Evolutionary conservation across 2,329 filamentous ascomycete genomes (phyloP), one percentile per base, ranked within the genome.

Genomic region (Cladophialophora bantiana): DNA sequence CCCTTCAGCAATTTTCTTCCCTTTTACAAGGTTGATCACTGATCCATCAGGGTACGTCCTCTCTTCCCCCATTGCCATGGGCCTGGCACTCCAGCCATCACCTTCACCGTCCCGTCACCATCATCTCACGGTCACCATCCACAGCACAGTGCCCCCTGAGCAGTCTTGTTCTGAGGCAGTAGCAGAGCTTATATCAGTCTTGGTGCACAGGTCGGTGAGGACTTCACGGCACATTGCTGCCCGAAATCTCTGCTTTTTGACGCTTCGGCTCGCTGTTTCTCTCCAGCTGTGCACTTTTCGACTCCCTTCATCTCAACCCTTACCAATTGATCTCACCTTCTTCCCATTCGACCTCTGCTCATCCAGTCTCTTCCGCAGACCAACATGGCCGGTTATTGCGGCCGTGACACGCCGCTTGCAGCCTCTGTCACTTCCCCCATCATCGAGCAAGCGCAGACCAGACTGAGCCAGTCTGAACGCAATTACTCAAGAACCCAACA

Each of bases 401-500:
- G 52, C 56, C 59, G 50, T 18, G 52, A 38, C 64, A 64, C 55
- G 64, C 60, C 64, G 36, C 35, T 32, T 40, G 60, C 56, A 40
- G 38, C 50, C 64, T 59, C 57, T 55, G 58, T 59, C 59, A 54
- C 35, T 6, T 65, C 66, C 20, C 62, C 66, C 36, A 62, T 36
- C 34, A 42, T 68, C 18, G 50, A 61, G n/a, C 62, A 65, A 18
- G 67, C 67, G 36, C 67, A 67, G 55, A 60, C 53, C 36, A 58
- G 48, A 57, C 65, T 69, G 34, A 36, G 53, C 38, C 53, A 64
- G 26, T 56, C 61, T 13, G 57, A 68, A 54, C 53, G 42, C 42
- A 60, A 57, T 15, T 60, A 61, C 53, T 62, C 65, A 9, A 50
- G 58, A 50, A 70, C 55, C 15, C 65, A 68, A 57, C 62, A 66